These are phyloP conservation scores for Salicornia ramosissima DNA, from an alignment of 148 eudicot genomes.

Conservation along the genomic window DNA sequence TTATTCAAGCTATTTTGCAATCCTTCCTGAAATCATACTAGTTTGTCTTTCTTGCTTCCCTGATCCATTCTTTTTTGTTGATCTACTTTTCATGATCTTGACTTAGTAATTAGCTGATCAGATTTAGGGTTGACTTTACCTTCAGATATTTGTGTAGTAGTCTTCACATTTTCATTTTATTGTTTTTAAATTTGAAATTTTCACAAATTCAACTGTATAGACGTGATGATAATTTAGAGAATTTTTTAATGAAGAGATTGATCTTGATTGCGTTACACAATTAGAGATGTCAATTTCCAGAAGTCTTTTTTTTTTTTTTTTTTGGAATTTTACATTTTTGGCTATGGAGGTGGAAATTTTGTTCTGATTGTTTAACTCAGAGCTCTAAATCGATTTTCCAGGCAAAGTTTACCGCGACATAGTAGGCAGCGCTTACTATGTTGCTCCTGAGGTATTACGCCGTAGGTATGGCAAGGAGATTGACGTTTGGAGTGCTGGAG, in stretches of 20 bases:
- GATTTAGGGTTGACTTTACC: not conserved
- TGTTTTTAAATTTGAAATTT: not conserved
- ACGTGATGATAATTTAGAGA: not conserved
- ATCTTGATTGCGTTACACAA: not conserved
- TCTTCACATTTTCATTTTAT: not conserved
- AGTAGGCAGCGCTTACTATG: conserved; percentile 92
- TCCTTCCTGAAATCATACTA: not conserved
- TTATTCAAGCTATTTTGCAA: not conserved
- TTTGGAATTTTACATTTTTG: not conserved
- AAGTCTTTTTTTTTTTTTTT: not conserved
- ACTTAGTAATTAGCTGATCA: conserved; percentile 4
- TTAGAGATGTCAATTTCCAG: not conserved
- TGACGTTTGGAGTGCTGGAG: conserved; percentile 97
- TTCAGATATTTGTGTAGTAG: not conserved
- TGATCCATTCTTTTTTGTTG: conserved; percentile 9
- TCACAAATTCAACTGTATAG: not conserved
- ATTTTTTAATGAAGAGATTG: not conserved
- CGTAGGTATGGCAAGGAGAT: conserved; percentile 83
- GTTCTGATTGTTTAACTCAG: conserved; percentile 11
- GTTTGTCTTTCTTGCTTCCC: not conserved
- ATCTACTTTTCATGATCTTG: conserved; percentile 5
- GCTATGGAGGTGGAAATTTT: not conserved
- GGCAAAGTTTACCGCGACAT: conserved; percentile 85
- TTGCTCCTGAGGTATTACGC: conserved; percentile 86
- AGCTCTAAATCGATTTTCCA: conserved; percentile 20